Percentiles rank a stretch among this genome's conserved stretches.
Conservation (phyloP, 345 rosid species). For the Leavenworthia alabamica region DNA sequence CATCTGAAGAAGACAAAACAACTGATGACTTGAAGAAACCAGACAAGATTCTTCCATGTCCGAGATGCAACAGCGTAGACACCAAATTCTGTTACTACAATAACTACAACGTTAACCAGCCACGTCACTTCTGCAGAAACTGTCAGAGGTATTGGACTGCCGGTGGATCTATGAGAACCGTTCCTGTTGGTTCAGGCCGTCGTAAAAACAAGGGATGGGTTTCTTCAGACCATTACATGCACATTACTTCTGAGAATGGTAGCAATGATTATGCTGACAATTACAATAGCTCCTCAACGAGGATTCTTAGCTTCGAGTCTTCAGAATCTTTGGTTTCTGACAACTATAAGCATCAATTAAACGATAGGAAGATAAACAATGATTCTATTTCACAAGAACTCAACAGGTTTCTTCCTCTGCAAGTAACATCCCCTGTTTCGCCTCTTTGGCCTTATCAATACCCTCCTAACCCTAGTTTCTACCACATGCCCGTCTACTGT, state of each 20-base stretch:
- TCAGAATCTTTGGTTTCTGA: conserved; percentile 31
- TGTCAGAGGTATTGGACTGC: conserved; percentile 93
- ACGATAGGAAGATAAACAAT: neutral
- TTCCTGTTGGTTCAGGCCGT: conserved; percentile 78
- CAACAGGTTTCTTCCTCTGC: conserved; percentile 27
- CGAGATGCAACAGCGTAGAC: conserved; percentile 70
- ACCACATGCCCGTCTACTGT: conserved; percentile 46
- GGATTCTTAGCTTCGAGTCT: conserved; percentile 47
- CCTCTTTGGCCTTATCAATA: conserved; percentile 39
- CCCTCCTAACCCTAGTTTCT: conserved; percentile 34
- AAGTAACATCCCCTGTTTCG: conserved; percentile 21
- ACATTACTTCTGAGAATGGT: conserved; percentile 8
- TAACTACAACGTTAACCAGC: conserved; percentile 78
- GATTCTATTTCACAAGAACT: conserved; percentile 1
- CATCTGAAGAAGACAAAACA: conserved; percentile 29
- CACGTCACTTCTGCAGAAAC: conserved; percentile 76
- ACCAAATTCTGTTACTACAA: conserved; percentile 88
- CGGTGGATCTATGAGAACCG: conserved; percentile 80
- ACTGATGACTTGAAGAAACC: conserved; percentile 49
- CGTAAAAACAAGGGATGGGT: conserved; percentile 68
- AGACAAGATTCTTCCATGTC: conserved; percentile 67
- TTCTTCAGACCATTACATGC: conserved; percentile 21
- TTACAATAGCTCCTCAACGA: conserved; percentile 36
- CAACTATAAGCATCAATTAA: neutral
- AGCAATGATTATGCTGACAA: neutral